Evolutionary conservation across 2,329 filamentous ascomycete species (phyloP), one percentile per base, ranked within the genome.

Genomic region (Sporothrix curviconia): DNA sequence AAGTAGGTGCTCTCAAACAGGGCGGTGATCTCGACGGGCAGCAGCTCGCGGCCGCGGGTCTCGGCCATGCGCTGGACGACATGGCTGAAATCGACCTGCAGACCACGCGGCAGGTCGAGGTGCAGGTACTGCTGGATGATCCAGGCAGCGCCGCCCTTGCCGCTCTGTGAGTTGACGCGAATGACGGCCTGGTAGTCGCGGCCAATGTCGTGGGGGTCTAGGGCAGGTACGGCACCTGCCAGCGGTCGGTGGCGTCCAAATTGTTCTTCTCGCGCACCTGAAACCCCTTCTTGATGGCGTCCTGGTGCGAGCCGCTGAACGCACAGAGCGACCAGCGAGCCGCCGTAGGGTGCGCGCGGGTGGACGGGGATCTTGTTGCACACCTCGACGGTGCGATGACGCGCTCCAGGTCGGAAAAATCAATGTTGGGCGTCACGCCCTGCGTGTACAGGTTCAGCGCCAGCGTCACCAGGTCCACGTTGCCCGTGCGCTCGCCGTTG

Each of bases 131-230:
- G 86, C 69, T 92, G 85, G 69, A 97, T 92, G 69, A 97, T 89
- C 89, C 90, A 97, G 52, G 92, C 92, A 60, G 90, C 86, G 65
- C 94, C 94, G 61, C 92, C 92, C 76, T 99, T 97, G 63, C 92
- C 92, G 66, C 85, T 90, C 71, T 97, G 92, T 17, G 90, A 95
- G 78, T 97, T 99, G 81, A 97, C 92, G 60, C 92, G 89, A 69
- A 97, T 97, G 69, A 97, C 88, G 59, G 92, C 92, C 74, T 97
- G 92, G 81, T 97, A 97, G n/a, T 86, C 96, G 58, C 92, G 85
- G 52, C 92, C 92, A 63, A 97, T 96, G 68, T 97, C 92, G 67
- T 88, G 81, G 5, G 92, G 92, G 68, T 97, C 92, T 66, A 97
- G 81, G 92, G 92, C 50, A 97, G 85, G 69, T 97, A 97, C 0